phyloP scores from a whole-genome alignment of 768 basidiomycete genomes.

The Paxillus involutus region DNA sequence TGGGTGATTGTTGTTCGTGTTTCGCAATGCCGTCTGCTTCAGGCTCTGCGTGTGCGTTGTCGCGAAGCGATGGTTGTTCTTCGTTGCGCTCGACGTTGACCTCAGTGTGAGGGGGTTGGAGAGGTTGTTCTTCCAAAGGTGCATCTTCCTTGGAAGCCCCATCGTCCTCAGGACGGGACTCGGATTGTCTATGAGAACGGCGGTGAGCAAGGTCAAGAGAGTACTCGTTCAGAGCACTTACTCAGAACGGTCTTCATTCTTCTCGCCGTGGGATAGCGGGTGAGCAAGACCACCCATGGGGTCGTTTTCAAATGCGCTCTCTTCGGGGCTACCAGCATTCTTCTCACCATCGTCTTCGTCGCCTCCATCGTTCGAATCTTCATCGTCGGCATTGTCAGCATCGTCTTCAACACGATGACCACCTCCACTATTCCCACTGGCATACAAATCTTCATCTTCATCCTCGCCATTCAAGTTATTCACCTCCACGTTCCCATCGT shows the following conservation, averaged over 20 bases:
- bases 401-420: neutral
- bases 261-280: neutral
- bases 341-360: neutral
- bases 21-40: neutral
- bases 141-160: neutral
- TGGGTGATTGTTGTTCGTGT: neutral
- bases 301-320: neutral
- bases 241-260: neutral
- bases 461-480: no score
- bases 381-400: neutral
- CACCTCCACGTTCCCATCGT: no score
- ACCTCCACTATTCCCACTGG: no score
- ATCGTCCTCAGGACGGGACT: neutral
- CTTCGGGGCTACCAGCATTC: neutral
- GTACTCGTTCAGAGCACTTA: neutral
- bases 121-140: neutral
- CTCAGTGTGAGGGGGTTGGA: neutral
- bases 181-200: neutral
- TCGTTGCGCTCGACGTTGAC: neutral
- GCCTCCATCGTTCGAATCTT: neutral
- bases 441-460: neutral
- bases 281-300: neutral
- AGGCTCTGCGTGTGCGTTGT: no score
- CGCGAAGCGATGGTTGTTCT: no score
- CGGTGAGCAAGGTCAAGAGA: neutral